Base-by-base conservation (phyloP, 2,329 filamentous ascomycete genomes). In the Colletotrichum viniferum region DNA sequence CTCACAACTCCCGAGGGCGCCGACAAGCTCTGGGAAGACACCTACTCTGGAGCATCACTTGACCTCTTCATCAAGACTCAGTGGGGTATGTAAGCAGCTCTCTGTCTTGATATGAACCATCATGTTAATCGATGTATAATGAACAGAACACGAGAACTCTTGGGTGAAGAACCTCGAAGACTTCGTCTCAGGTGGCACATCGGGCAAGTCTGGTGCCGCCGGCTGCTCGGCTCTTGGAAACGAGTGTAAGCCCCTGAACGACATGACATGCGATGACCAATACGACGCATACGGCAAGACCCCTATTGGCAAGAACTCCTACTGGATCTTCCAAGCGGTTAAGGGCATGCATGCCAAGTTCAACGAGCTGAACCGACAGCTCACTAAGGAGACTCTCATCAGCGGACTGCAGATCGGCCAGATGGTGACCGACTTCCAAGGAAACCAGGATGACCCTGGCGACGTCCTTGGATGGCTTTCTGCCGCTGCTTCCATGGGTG, bases 251-350 rank as follows among this genome's bases (percentile, higher is more conserved):
- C 70, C 70, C 7, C 30, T 73, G 70, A 38, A 68, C 26, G 63
- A 36, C 13, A 38, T 73, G 30, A 68, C 38, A 8, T 73, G 70
- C 55, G 43, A 60, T 43, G 62, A 26, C 9, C 70, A 73, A 18
- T 73, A 36, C 24, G 70, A 73, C 24, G 18, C 18, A n/a, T 58
- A 28, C 55, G 70, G 70, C 6, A 48, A 32, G 48, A 61, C 30
- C 18, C 63, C 62, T 7, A 18, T 73, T 7, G 56, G 26, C 9
- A 73, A 73, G 32, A 60, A 58, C 62, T 58, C 72, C 21, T 74
- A 74, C 67, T 74, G 72, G 72, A 65, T 55, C 52, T 74, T 74
- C 62, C 72, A 74, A 34, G 60, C 72, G n/a, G 72, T 74, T 8
- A 70, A 65, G 48, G 72, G 72, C 67, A 71, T 74, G 72, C 72